phyloP scores from a whole-genome alignment of 768 basidiomycete species.

The Dacryopinax spathularia region DNA sequence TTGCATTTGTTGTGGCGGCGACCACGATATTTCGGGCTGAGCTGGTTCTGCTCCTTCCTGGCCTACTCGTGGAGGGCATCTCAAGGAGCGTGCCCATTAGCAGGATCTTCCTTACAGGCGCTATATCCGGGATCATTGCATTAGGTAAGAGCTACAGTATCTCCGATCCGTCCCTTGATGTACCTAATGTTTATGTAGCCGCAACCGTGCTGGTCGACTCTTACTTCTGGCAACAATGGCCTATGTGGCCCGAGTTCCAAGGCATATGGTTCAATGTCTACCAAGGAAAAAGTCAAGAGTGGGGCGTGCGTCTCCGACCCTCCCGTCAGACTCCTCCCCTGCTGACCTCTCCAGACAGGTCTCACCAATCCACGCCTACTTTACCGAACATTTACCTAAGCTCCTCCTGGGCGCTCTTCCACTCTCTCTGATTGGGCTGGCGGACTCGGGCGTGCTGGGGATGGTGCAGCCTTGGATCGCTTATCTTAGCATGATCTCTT shows the following conservation, averaged over 20 bases:
- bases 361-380: constrained; percentile 55
- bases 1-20: constrained; percentile 51
- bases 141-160: background rate
- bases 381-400: constrained; percentile 57
- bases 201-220: constrained; percentile 60
- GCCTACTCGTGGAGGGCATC: constrained; percentile 31
- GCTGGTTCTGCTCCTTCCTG: constrained; percentile 45
- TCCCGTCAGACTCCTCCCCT: background rate
- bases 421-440: constrained; percentile 41
- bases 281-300: constrained; percentile 72
- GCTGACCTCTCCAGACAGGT: constrained; percentile 30
- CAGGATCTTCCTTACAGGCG: background rate
- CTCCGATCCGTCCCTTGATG: background rate
- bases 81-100: background rate
- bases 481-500: constrained; percentile 54
- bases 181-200: constrained; percentile 25
- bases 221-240: constrained; percentile 61
- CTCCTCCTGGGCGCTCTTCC: constrained; percentile 54
- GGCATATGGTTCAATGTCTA: constrained; percentile 74
- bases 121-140: background rate
- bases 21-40: constrained; percentile 70
- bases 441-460: constrained; percentile 36
- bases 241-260: constrained; percentile 77
- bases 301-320: constrained; percentile 57
- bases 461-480: constrained; percentile 38